Evolutionary conservation across 2,329 filamentous ascomycete genomes (phyloP).

Genomic region (Trichoderma endophyticum): DNA sequence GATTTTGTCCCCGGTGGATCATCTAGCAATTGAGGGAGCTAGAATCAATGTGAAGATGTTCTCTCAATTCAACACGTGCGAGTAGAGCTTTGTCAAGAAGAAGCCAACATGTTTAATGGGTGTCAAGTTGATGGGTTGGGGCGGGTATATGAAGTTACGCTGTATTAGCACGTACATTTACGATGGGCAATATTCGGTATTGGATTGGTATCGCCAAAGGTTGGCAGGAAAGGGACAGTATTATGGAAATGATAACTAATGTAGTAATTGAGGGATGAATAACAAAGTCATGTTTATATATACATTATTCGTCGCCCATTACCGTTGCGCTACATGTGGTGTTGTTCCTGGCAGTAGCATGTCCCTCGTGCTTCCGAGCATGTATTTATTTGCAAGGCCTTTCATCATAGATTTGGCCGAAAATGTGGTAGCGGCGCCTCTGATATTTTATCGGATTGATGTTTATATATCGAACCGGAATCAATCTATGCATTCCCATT

Average conservation of each 20-base stretch:
- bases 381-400: background rate
- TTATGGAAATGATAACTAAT: slow-evolving; percentile 17
- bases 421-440: background rate
- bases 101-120: background rate
- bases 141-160: slow-evolving; percentile 10
- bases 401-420: background rate
- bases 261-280: slow-evolving; percentile 8
- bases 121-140: background rate
- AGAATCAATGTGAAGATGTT: background rate
- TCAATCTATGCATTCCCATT: background rate
- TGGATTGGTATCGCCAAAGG: background rate
- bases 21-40: background rate
- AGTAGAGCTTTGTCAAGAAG: background rate
- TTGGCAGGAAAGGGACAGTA: background rate
- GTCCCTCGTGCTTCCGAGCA: background rate
- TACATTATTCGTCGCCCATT: background rate
- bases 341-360: background rate
- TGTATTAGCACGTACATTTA: slow-evolving; percentile 14
- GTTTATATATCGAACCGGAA: background rate
- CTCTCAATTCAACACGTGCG: background rate
- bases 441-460: background rate
- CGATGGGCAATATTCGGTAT: slow-evolving; percentile 4
- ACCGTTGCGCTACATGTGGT: background rate
- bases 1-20: slow-evolving; percentile 2
- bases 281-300: background rate